phyloP scores from a whole-genome alignment of 129 eudicot genomes.

The Helichrysum umbraculigerum region DNA sequence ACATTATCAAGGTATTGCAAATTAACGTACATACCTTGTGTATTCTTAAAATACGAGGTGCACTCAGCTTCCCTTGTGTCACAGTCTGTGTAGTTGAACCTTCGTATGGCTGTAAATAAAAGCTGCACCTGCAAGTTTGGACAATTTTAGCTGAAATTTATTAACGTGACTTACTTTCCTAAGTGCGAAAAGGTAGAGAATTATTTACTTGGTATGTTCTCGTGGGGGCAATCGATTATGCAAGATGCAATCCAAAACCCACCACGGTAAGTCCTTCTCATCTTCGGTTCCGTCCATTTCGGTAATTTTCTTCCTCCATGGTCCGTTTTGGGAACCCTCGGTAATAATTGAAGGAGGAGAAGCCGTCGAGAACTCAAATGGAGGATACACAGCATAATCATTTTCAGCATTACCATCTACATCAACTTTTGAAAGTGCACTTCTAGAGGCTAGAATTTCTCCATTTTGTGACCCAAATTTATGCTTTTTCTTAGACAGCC shows the following conservation, averaged over 20 bases:
- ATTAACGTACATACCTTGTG: constrained; percentile 57
- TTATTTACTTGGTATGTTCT: constrained; percentile 96
- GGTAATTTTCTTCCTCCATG: constrained; percentile 90
- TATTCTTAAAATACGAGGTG: constrained; percentile 96
- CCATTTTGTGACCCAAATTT: constrained; percentile 81
- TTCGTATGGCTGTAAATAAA: constrained; percentile 86
- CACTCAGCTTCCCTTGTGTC: constrained; percentile 95
- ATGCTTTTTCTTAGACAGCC: constrained; percentile 78
- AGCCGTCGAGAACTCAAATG: constrained; percentile 80
- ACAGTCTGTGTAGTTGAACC: constrained; percentile 85
- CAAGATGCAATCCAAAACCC: constrained; percentile 88
- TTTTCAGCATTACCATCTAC: constrained; percentile 73
- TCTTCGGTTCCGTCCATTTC: constrained; percentile 92
- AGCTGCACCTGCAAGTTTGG: constrained; percentile 74
- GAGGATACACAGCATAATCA: constrained; percentile 81
- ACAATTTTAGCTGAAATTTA: neutral
- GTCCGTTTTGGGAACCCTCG: constrained; percentile 96
- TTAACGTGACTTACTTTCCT: constrained; percentile 3
- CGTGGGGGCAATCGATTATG: constrained; percentile 93
- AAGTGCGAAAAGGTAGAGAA: constrained; percentile 1
- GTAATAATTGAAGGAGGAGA: constrained; percentile 92
- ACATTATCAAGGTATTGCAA: neutral
- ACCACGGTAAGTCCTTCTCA: constrained; percentile 92
- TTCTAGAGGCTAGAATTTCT: constrained; percentile 62
- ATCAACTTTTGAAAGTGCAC: constrained; percentile 69